Base-by-base conservation (phyloP, 208 protist species). In the Tetramitus jugosus region DNA sequence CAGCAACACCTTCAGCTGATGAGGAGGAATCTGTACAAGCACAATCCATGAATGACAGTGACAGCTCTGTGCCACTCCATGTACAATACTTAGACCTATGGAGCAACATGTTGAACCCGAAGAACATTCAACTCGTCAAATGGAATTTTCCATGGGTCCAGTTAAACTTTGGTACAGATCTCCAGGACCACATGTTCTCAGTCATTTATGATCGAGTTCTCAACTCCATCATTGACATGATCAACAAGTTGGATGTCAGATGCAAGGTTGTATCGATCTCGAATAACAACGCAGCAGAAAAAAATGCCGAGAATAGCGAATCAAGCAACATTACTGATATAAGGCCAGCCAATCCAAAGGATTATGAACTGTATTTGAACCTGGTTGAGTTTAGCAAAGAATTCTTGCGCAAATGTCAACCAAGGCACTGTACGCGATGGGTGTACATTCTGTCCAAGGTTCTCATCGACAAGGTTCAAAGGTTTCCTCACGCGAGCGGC, bases 401-500 rank as follows among this genome's bases (percentile, higher is more conserved):
- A 43, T 60, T 81, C 20, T 33, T 83, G 23, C 14, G 17, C 20
- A 45, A 61, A n/a, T 49, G 10, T 3, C 39, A 52, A 29, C 14
- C 33, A 56, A 56, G 31, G 31, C 35, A 76, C 40, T 64, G 77
- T 43, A 43, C 23, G 20, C 46, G 56, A 64, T 81, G 72, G 80
- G 53, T 17, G 8, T 42, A 45, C 37, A 40, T 56, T 4, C 67
- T 82, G 39, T 72, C 23, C 40, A 42, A 49, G 78, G 13, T 10
- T 39, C 33, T 77, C 42, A 45, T 60, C 26, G 61, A 46, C 64
- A 35, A n/a, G 35, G 23, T 62, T n/a, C 46, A 8, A 0, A 13
- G 40, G 60, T 60, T 45, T 61, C 46, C 85, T 45, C 82, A 87
- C 65, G 81, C 84, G 29, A 83, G 81, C 14, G 86, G 84, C n/a